Percentiles rank a stretch among this genome's conserved stretches.
Evolutionary conservation across 176 grass and related monocot genomes (phyloP).

Genomic region (Thalia dealbata): DNA sequence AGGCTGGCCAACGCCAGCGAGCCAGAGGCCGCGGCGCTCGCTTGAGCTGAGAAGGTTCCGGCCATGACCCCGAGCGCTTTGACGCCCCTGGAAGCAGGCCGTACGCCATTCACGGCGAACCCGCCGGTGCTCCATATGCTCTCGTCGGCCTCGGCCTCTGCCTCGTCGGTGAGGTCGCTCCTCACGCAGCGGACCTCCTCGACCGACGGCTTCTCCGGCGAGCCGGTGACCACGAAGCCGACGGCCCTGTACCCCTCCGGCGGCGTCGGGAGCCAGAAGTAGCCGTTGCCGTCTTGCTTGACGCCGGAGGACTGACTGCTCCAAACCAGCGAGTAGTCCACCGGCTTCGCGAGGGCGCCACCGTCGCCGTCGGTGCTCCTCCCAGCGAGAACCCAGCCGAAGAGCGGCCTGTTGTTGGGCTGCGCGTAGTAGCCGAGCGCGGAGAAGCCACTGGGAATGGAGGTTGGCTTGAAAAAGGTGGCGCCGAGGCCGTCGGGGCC

Average conservation of each 20-base stretch:
- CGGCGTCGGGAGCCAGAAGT: constrained; percentile 57
- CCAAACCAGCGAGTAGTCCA: constrained; percentile 57
- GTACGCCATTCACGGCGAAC: constrained; percentile 27
- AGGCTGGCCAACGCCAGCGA: constrained; percentile 38
- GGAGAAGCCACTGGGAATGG: constrained; percentile 44
- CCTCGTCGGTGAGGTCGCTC: constrained; percentile 50
- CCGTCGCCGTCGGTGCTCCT: constrained; percentile 17
- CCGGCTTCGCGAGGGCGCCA: constrained; percentile 25
- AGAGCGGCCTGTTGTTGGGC: constrained; percentile 54
- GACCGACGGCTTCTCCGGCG: constrained; percentile 35
- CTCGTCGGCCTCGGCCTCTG: constrained; percentile 56
- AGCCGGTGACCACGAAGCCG: constrained; percentile 40
- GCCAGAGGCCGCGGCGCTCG: neutral
- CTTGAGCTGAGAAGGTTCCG: constrained; percentile 45
- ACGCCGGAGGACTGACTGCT: constrained; percentile 33
- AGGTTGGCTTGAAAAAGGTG: constrained; percentile 51
- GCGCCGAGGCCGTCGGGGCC: constrained; percentile 41
- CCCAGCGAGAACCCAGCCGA: constrained; percentile 45
- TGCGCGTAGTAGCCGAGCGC: constrained; percentile 59
- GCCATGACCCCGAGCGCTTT: constrained; percentile 39
- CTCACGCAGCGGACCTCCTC: constrained; percentile 52
- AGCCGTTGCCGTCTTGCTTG: constrained; percentile 31
- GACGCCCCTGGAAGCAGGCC: constrained; percentile 39
- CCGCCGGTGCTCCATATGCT: constrained; percentile 33
- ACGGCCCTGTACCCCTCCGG: constrained; percentile 28